phyloP scores from a whole-genome alignment of 305 asterid genomes.

The Solanum chacoense region DNA sequence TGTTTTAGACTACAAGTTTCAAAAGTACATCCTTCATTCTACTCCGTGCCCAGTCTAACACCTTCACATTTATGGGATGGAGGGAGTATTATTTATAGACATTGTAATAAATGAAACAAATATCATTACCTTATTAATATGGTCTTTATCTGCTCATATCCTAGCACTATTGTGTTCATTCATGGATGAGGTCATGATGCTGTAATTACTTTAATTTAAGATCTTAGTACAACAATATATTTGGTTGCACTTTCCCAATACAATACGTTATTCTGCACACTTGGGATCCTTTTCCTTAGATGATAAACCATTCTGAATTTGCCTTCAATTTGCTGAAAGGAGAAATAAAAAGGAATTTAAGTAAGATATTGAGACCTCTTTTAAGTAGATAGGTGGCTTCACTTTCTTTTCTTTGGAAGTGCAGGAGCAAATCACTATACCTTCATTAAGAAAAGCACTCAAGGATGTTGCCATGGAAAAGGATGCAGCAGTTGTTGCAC shows the following conservation, averaged over 20 bases:
- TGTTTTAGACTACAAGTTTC: neutral
- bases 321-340: neutral
- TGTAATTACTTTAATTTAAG: neutral
- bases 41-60: neutral
- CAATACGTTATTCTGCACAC: neutral
- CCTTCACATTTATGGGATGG: neutral
- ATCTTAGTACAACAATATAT: neutral
- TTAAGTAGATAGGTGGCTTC: neutral
- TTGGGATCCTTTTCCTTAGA: neutral
- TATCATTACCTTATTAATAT: neutral
- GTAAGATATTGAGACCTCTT: neutral
- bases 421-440: conserved; percentile 84
- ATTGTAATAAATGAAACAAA: neutral
- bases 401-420: conserved; percentile 1
- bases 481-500: conserved; percentile 98
- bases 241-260: neutral
- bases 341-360: neutral
- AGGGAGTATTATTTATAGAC: neutral
- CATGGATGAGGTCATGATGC: neutral
- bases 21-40: neutral
- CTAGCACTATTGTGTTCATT: neutral
- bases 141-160: neutral
- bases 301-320: neutral
- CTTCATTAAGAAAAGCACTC: conserved; percentile 81
- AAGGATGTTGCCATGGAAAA: conserved; percentile 98